phyloP scores from a whole-genome alignment of 257 asterid genomes.

The Paulownia fortunei region DNA sequence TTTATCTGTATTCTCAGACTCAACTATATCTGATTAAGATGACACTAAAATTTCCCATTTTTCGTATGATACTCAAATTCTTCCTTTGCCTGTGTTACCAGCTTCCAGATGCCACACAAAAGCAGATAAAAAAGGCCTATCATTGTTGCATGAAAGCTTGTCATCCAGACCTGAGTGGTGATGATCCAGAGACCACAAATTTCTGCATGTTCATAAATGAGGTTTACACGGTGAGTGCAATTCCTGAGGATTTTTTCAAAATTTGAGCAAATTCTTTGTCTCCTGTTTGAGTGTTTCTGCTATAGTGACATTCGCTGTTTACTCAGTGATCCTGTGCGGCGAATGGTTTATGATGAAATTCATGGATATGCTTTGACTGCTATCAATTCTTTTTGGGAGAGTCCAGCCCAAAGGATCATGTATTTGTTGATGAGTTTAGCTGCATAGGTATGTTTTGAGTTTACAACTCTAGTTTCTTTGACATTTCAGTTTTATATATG shows the following conservation, averaged over 20 bases:
- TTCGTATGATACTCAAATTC: neutral
- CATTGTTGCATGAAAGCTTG: too few relatives aligned
- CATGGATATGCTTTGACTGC: constrained; percentile 76
- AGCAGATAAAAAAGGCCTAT: constrained; percentile 64
- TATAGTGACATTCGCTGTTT: constrained; percentile 33
- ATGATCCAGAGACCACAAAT: constrained; percentile 60
- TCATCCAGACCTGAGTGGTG: constrained; percentile 79
- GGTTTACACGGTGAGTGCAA: constrained; percentile 51
- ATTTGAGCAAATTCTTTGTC: neutral
- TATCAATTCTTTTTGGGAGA: constrained; percentile 61
- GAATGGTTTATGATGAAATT: constrained; percentile 78
- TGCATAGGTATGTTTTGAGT: constrained; percentile 66
- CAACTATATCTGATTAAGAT: too few relatives aligned
- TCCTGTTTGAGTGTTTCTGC: neutral
- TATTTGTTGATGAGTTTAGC: constrained; percentile 74
- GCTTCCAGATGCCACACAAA: constrained; percentile 69
- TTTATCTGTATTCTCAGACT: too few relatives aligned
- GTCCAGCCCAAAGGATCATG: constrained; percentile 59
- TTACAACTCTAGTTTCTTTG: neutral
- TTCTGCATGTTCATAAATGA: too few relatives aligned
- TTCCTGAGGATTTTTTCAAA: neutral
- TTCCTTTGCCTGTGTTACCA: constrained; percentile 15
- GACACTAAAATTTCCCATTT: neutral
- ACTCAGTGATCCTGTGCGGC: constrained; percentile 85
- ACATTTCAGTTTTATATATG: neutral